Base-by-base conservation (phyloP, 176 grass and related monocot genomes). In the Rhynchospora tenuis region DNA sequence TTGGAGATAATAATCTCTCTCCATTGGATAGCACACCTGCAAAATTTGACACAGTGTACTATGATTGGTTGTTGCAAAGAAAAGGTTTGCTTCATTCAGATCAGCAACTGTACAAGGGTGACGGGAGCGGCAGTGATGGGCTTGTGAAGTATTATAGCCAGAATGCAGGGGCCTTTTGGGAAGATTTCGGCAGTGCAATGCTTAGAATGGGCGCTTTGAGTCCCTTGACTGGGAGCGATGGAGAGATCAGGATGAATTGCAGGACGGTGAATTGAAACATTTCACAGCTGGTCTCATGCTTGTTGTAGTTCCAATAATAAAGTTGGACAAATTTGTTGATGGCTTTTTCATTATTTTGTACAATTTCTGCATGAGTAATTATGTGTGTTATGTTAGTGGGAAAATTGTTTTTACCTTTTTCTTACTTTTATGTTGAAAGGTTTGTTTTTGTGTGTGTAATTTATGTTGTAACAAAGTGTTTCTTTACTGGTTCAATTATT, bases 181-280 rank as follows among this genome's bases (percentile, higher is more conserved):
- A 73, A 63, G 95, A 94, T 85, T 98, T 98, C 64, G 90, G 85
- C 6, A 84, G 24, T 43, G 76, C 92, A 22, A 98, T 98, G 92
- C 85, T 94, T 62, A 88, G 78, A 77, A 91, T 97, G 94, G 86
- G 86, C 26, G 24, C 47, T 81, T 16, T 88, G 59, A 77, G 31
- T 5, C 86, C 86, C 22, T 55, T 88, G n/a, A 83, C 46, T 7
- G 86, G 86, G 0, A 33, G 0, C n/a, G 4, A 79, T 23, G 86
- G 86, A 56, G 81, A 88, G 50, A 61, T 88, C 15, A 64, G 73
- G 23, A 79, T 83, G 22, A 47, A 88, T 22, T 88, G 81, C 15
- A 59, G 86, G 24, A 70, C 70, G n/a, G 86, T 88, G 8, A 84
- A 88, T 48, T 56, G 26, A 78, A 19, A 50, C 33, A 11, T 50